These are phyloP conservation scores for Boletus rubescentipes DNA, from an alignment of 768 basidiomycete species.

Conservation along the genomic window DNA sequence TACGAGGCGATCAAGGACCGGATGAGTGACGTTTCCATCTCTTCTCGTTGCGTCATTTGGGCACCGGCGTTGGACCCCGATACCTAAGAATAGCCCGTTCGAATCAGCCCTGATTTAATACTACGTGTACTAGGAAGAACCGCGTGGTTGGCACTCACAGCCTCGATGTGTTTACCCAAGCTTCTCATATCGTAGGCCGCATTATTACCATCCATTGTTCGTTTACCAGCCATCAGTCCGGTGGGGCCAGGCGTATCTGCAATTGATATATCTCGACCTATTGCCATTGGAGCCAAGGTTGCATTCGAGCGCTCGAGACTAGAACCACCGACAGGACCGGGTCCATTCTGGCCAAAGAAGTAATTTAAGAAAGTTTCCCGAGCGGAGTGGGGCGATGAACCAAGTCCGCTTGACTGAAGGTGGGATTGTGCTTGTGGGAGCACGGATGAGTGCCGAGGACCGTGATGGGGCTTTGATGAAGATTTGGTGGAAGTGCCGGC, in stretches of 20 bases:
- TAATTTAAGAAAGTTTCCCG: conserved; percentile 95
- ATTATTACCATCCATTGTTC: conserved; percentile 67
- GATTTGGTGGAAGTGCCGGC: conserved; percentile 25
- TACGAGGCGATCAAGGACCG: conserved; percentile 94
- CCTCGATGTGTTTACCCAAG: conserved; percentile 94
- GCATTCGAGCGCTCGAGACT: conserved; percentile 43
- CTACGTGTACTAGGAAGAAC: conserved; percentile 2
- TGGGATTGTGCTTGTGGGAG: conserved; percentile 33
- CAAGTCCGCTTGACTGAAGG: conserved; percentile 33
- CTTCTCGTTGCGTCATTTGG: conserved; percentile 77
- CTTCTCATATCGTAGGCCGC: conserved; percentile 99
- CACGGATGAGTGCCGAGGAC: conserved; percentile 35
- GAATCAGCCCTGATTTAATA: conserved; percentile 12
- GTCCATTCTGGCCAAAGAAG: conserved; percentile 92
- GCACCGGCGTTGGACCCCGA: conserved; percentile 57
- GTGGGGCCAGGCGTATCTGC: conserved; percentile 49
- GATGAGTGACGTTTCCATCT: conserved; percentile 96
- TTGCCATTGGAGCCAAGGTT: conserved; percentile 38
- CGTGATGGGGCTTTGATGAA: conserved; percentile 29
- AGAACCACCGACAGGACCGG: conserved; percentile 65
- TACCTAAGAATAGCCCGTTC: conserved; percentile 37
- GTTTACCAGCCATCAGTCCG: conserved; percentile 67
- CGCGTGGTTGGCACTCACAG: conserved; percentile 55
- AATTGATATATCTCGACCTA: conserved; percentile 65
- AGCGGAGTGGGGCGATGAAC: conserved; percentile 53